A percentile compares a stretch with the other conserved stretches of the same genome.
phyloP scores from a whole-genome alignment of 768 basidiomycete species.

The Boletus barrowsii region DNA sequence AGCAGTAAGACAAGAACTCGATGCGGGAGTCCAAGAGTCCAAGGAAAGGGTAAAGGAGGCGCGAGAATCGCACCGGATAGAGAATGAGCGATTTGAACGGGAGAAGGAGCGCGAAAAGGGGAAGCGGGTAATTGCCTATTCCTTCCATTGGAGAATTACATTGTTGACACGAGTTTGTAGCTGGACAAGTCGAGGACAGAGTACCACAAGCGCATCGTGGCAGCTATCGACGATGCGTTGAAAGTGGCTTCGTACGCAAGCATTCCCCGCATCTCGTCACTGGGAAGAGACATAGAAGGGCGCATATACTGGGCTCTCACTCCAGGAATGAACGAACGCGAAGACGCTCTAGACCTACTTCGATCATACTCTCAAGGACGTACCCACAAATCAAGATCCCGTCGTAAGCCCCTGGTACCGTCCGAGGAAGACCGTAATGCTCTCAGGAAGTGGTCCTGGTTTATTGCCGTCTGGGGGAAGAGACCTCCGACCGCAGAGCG shows the following conservation, averaged over 20 bases:
- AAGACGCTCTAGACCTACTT: constrained; percentile 39
- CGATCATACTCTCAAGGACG: constrained; percentile 24
- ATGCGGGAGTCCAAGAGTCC: constrained; percentile 50
- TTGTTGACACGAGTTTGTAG: constrained; percentile 10
- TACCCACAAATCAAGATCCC: constrained; percentile 34
- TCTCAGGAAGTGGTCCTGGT: constrained; percentile 69
- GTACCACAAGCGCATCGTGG: constrained; percentile 48
- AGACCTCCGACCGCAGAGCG: constrained; percentile 37
- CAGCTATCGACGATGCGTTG: constrained; percentile 53
- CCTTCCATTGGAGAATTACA: neutral
- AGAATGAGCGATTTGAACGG: constrained; percentile 30
- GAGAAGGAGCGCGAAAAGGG: constrained; percentile 53
- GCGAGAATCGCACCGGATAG: constrained; percentile 42
- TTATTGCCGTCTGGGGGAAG: constrained; percentile 72
- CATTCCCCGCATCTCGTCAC: constrained; percentile 51
- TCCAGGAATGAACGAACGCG: constrained; percentile 56
- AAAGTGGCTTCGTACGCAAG: constrained; percentile 46
- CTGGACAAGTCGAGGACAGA: constrained; percentile 45
- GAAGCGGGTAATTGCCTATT: constrained; percentile 15
- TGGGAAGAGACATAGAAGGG: constrained; percentile 71
- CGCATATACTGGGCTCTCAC: constrained; percentile 66
- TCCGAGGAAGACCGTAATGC: constrained; percentile 49
- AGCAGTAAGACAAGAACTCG: constrained; percentile 56
- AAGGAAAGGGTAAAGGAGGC: constrained; percentile 53
- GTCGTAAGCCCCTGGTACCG: constrained; percentile 37